A percentile compares a stretch with the other conserved stretches of the same genome.
Conservation (phyloP, 179 eudicot species). For the Beta macrorhiza region DNA sequence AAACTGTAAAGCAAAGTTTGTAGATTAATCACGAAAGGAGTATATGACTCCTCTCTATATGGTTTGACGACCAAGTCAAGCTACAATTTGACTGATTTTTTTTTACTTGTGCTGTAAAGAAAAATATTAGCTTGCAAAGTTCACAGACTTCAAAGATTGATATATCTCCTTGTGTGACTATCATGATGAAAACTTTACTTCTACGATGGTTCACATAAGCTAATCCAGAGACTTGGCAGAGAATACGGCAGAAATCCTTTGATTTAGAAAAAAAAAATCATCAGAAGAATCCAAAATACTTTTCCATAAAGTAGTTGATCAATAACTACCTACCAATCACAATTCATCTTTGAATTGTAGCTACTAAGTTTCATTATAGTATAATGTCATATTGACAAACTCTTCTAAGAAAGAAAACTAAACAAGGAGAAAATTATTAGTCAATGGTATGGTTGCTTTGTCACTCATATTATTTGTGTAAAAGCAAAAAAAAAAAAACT, state of each 20-base stretch:
- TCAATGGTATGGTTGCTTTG: slow-evolving; percentile 6
- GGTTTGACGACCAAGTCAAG: too few species aligned
- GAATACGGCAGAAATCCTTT: neutral
- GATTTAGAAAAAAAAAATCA: neutral
- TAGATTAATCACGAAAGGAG: too few species aligned
- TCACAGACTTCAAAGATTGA: neutral
- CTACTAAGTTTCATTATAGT: neutral
- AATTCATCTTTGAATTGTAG: neutral
- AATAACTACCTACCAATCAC: slow-evolving; percentile 19
- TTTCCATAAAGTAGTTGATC: slow-evolving; percentile 23
- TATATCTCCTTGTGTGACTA: neutral
- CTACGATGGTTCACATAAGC: neutral
- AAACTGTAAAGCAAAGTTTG: too few species aligned
- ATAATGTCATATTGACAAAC: neutral
- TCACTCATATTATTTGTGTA: neutral
- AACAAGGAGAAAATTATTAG: neutral
- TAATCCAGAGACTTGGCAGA: neutral
- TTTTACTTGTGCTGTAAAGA: too few species aligned
- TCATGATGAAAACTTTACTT: slow-evolving; percentile 1
- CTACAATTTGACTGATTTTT: too few species aligned
- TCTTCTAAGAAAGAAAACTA: too few species aligned
- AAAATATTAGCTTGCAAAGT: too few species aligned
- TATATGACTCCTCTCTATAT: too few species aligned
- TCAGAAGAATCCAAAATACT: too few species aligned
- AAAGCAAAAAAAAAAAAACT: neutral